Conservation (phyloP, 805 yeast species). For the Candida sakaeoensis region DNA sequence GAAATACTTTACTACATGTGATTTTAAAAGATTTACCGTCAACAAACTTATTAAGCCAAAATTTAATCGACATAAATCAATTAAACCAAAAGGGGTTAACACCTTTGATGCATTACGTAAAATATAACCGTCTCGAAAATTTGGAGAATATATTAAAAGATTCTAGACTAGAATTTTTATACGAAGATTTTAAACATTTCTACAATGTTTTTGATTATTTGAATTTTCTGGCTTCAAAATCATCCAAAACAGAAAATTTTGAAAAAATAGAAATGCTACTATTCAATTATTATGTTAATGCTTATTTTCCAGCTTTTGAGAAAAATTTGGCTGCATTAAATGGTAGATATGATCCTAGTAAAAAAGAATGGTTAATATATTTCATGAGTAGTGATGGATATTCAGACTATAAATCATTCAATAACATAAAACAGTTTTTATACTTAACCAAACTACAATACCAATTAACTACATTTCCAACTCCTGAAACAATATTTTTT, state of each 20-base stretch:
- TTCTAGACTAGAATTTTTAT: slow-evolving; percentile 36
- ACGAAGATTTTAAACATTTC: slow-evolving; percentile 30
- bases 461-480: slow-evolving; percentile 20
- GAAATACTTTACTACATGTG: slow-evolving; percentile 76
- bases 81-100: slow-evolving; percentile 56
- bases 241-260: slow-evolving; percentile 17
- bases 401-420: slow-evolving; percentile 15
- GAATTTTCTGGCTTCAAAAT: slow-evolving; percentile 29
- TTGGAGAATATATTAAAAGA: slow-evolving; percentile 49
- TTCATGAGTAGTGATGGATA: slow-evolving; percentile 14
- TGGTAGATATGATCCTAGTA: slow-evolving; percentile 29
- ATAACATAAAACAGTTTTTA: slow-evolving; percentile 20
- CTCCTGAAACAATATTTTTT: slow-evolving; percentile 17
- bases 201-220: slow-evolving; percentile 38
- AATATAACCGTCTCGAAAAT: slow-evolving; percentile 64
- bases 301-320: slow-evolving; percentile 17
- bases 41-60: slow-evolving; percentile 21
- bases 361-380: slow-evolving; percentile 32
- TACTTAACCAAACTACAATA: slow-evolving; percentile 20
- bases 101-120: slow-evolving; percentile 68
- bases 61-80: slow-evolving; percentile 49
- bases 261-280: slow-evolving; percentile 21
- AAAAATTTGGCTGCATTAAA: slow-evolving; percentile 24
- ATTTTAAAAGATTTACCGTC: slow-evolving; percentile 46
- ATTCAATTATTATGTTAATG: slow-evolving; percentile 17